Conservation (phyloP, 352 stramenopile genomes). For the Pythium myriotylum region DNA sequence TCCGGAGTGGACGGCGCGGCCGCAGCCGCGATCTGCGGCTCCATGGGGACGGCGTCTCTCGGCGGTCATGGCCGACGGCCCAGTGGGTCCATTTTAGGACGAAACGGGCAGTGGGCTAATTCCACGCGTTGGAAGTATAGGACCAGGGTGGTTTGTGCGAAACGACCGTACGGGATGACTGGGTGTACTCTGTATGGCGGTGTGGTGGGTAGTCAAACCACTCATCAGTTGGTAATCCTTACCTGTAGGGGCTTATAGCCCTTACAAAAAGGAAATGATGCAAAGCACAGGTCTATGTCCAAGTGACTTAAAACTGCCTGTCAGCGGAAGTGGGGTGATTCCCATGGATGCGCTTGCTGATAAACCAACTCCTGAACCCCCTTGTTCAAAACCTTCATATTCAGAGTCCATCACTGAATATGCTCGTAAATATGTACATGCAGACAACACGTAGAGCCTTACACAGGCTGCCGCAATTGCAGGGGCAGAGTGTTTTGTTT, state of each 20-base stretch:
- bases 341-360: conserved; percentile 74
- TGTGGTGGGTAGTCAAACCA: conserved; percentile 30
- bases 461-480: no score
- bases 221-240: conserved; percentile 88
- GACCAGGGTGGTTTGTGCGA: background rate
- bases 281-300: conserved; percentile 73
- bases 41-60: conserved; percentile 1
- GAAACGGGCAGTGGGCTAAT: no score
- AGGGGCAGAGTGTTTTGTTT: no score
- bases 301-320: conserved; percentile 81
- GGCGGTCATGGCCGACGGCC: conserved; percentile 11
- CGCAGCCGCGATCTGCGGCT: background rate
- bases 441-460: no score
- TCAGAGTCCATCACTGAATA: no score
- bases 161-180: conserved; percentile 4
- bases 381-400: no score
- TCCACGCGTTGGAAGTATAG: no score
- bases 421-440: no score
- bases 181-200: conserved; percentile 5
- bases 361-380: conserved; percentile 17
- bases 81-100: conserved; percentile 16
- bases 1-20: background rate
- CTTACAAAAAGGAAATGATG: conserved; percentile 87
- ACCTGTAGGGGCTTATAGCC: conserved; percentile 66
- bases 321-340: conserved; percentile 80